These are phyloP conservation scores for Saturnispora ahearnii DNA, from an alignment of 805 yeast genomes.

Conservation along the genomic window DNA sequence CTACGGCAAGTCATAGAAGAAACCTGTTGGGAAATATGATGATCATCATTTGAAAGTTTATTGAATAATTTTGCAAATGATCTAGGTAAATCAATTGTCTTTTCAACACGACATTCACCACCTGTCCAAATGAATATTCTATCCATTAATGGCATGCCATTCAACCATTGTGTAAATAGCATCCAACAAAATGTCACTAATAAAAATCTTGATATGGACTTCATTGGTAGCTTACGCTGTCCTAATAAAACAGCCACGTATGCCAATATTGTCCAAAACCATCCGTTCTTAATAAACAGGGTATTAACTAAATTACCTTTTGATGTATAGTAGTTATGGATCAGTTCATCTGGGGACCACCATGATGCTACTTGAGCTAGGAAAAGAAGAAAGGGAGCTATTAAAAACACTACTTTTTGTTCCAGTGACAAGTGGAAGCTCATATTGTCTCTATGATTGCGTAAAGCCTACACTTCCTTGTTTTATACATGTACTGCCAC, in stretches of 20 bases:
- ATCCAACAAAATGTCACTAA: conserved; percentile 74
- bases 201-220: conserved; percentile 33
- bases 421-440: background rate
- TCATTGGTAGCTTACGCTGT: conserved; percentile 9
- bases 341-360: conserved; percentile 37
- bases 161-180: conserved; percentile 78
- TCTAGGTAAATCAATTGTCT: background rate
- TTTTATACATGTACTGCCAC: too few species aligned
- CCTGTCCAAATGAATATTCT: conserved; percentile 71
- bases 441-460: background rate
- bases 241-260: conserved; percentile 19
- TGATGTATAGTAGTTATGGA: conserved; percentile 42
- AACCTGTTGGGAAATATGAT: conserved; percentile 16
- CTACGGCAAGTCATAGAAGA: conserved; percentile 41
- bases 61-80: background rate
- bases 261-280: conserved; percentile 76
- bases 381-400: conserved; percentile 35
- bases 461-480: too few species aligned
- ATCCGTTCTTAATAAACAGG: conserved; percentile 77
- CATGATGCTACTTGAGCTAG: conserved; percentile 44
- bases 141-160: conserved; percentile 87
- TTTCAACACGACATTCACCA: conserved; percentile 50
- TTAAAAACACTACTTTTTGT: background rate
- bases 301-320: conserved; percentile 66
- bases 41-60: background rate